Evolutionary conservation across 192 early-diverging fungal species (phyloP), one percentile per base, ranked within the genome.

Genomic region (Coemansia brasiliensis): DNA sequence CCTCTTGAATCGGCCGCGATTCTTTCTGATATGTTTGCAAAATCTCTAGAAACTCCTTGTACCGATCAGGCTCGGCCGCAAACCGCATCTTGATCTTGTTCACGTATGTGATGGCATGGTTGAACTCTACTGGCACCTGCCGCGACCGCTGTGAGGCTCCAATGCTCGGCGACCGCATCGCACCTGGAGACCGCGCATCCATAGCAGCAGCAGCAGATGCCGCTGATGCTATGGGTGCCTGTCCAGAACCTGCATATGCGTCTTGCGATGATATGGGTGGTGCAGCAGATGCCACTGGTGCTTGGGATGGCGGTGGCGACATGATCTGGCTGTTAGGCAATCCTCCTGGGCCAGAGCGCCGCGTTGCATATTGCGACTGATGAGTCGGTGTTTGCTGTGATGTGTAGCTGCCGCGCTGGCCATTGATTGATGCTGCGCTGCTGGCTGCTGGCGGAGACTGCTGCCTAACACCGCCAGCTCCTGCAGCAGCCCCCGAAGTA

Each of bases 61-160:
- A 99, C 12, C 86, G 93, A 35, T 98, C 97, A 2, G 95, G 96
- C 61, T 96, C 89, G 40, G 85, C 86, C 12, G 87, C 71, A 72
- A 95, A 99, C 17, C 95, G 90, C 63, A 91, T 95, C 87, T 99
- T 99, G 61, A 99, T 97, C 78, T 98, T 98, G 77, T 98, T 98
- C 9, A 99, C 97, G 67, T 98, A 99, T 69, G 92, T 98, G 45
- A 99, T 99, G 10, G 97, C 97, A 65, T 98, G 94, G 50, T 93
- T 91, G 62, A 99, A 99, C 66, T 99, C 97, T 11, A 98, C 87
- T 0, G 94, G 94, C 10, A 83, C 82, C 26, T 83, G 80, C 42
- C 86, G 85, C 11, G 81, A 63, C 9, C 64, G 60, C 61, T 74
- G 67, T 4, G 59, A 54, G 3, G 59, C 26, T 12, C 57, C 57